These are phyloP conservation scores for Fomitopsis pulvina DNA, from an alignment of 768 basidiomycete species.

Conservation along the genomic window DNA sequence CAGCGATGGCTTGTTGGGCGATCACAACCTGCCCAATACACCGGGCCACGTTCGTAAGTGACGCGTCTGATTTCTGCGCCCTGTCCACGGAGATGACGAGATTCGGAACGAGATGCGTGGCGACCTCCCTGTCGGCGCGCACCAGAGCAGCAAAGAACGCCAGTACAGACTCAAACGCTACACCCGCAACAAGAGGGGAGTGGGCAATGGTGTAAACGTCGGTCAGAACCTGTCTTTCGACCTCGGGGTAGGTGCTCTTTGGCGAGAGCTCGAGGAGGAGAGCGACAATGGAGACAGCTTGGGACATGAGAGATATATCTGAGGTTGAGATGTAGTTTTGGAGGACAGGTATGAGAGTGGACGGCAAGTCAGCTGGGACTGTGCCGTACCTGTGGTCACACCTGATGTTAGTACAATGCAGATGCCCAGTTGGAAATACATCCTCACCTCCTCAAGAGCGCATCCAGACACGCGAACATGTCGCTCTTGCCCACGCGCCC, in stretches of 20 bases:
- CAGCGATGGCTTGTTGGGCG: slow-evolving; percentile 62
- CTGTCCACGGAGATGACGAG: slow-evolving; percentile 64
- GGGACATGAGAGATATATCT: slow-evolving; percentile 75
- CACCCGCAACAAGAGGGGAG: slow-evolving; percentile 72
- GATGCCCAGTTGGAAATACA: neutral
- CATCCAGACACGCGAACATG: slow-evolving; percentile 71
- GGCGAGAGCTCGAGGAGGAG: slow-evolving; percentile 67
- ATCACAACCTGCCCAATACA: slow-evolving; percentile 81
- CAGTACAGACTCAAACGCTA: slow-evolving; percentile 75
- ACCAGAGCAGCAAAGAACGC: slow-evolving; percentile 81
- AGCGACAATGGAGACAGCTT: slow-evolving; percentile 59
- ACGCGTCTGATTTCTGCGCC: slow-evolving; percentile 47
- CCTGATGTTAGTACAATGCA: slow-evolving; percentile 28
- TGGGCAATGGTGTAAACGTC: slow-evolving; percentile 67
- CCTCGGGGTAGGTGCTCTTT: slow-evolving; percentile 60
- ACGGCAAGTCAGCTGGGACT: slow-evolving; percentile 52
- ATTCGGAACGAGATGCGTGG: slow-evolving; percentile 74
- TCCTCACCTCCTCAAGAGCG: slow-evolving; percentile 61
- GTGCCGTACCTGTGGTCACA: slow-evolving; percentile 33
- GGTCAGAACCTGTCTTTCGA: slow-evolving; percentile 62
- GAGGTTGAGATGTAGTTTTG: slow-evolving; percentile 65
- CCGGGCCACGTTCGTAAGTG: slow-evolving; percentile 70
- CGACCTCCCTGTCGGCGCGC: slow-evolving; percentile 74
- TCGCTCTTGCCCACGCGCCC: slow-evolving; percentile 74
- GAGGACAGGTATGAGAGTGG: slow-evolving; percentile 64